Base-by-base conservation (phyloP, 2,329 filamentous ascomycete genomes). In the Colletotrichum salicis region DNA sequence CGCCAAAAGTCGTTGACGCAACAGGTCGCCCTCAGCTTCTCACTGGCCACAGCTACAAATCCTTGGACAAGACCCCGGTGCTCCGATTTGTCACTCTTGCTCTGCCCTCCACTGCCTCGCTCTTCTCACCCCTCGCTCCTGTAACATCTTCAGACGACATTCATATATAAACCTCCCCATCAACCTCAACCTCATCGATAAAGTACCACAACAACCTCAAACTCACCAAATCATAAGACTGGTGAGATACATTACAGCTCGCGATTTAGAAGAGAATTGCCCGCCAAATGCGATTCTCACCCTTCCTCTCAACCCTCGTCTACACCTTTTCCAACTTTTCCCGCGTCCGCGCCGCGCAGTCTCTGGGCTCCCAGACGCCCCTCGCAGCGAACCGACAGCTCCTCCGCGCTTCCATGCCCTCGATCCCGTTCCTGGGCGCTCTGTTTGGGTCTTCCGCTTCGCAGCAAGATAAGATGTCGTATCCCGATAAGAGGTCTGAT, bases 401-500 rank as follows among this genome's bases (percentile, higher is more conserved):
- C 63, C 76, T 80, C 63, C 81, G 79, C 70, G 84, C 83, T 79
- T 92, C 93, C 77, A 94, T 96, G 90, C 91, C 94, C 64, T 88
- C 88, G 1, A 92, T 97, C 77, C 93, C 95, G 1, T 94, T 97
- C 76, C 78, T 97, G 48, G 87, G 93, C 76, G 90, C 92, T 67
- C 84, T 97, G 2, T 97, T 97, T 78, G 87, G 88, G 70, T 88
- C 91, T 66, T 91, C 88, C 54, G 85, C 87, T 29, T 84, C 86
- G 48, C 82, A 85, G 67, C 85, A 86, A 63, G 85, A 83, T 74
- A 88, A 88, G 65, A 94, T 93, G 87, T 88, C 90, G 55, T 95
- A 92, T 77, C 94, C 96, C n/a, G 90, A 96, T 64, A 84, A 96
- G 81, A 94, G 95, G 82, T 89, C 86, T 51, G 88, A 95, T 27